These are phyloP conservation scores for Thielaviopsis populi DNA, from an alignment of 2,329 filamentous ascomycete genomes.

Conservation along the genomic window DNA sequence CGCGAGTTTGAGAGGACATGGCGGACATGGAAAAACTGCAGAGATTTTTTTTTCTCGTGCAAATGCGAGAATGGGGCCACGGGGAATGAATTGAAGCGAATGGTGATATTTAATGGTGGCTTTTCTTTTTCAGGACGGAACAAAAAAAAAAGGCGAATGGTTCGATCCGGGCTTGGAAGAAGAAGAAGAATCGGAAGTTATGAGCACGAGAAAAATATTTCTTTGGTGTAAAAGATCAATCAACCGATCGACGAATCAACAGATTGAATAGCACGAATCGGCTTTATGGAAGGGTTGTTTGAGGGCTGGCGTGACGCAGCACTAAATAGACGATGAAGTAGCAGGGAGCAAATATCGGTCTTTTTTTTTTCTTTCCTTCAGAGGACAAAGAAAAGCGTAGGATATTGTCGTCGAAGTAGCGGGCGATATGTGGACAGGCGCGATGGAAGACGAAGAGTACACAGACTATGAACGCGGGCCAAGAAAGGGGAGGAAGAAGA, in stretches of 20 bases:
- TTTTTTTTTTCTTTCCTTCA: background rate
- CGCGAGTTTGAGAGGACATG: constrained; percentile 5
- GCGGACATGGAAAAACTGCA: background rate
- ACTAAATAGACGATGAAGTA: background rate
- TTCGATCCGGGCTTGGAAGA: background rate
- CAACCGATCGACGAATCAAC: background rate
- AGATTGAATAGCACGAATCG: background rate
- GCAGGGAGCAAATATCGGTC: background rate
- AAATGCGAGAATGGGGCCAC: background rate
- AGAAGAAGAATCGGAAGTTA: background rate
- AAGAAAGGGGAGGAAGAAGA: background rate
- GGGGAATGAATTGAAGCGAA: background rate
- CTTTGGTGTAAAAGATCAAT: background rate
- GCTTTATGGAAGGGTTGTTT: constrained; percentile 4
- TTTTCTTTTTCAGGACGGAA: background rate
- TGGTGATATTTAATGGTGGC: background rate
- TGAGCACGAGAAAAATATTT: background rate
- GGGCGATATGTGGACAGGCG: background rate
- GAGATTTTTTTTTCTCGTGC: background rate
- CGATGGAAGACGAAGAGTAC: background rate
- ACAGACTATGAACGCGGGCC: background rate
- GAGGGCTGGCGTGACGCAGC: constrained; percentile 6
- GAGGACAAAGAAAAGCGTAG: background rate
- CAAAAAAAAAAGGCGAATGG: background rate
- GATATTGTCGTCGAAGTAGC: background rate